Conservation (phyloP, 176 grass and related monocot species). For the Zea luxurians region DNA sequence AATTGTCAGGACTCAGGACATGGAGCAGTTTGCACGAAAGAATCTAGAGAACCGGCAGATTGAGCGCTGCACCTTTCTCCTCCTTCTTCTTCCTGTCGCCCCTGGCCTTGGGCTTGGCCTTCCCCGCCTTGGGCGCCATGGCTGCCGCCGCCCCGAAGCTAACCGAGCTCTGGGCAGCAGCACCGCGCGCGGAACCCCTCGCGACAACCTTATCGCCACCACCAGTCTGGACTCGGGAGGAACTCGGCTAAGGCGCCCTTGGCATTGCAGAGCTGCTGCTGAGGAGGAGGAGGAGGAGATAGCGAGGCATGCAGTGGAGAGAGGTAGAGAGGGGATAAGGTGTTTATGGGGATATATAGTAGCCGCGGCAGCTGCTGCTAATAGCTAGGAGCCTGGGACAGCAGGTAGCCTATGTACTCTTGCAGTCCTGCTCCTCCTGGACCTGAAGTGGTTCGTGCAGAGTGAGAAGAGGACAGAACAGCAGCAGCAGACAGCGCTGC, state of each 20-base stretch:
- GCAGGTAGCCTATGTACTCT: constrained; percentile 3
- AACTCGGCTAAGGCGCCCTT: constrained; percentile 11
- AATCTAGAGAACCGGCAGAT: neutral
- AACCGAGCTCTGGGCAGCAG: neutral
- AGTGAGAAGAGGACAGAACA: constrained; percentile 21
- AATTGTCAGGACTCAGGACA: neutral
- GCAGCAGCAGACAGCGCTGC: neutral
- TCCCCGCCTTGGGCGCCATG: constrained; percentile 93
- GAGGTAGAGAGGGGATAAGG: constrained; percentile 54
- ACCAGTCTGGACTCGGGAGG: neutral
- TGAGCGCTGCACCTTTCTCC: constrained; percentile 67
- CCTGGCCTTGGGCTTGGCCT: constrained; percentile 80
- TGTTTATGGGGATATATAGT: constrained; percentile 39
- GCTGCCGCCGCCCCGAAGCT: constrained; percentile 8
- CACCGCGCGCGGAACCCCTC: neutral
- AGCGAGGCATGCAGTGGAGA: constrained; percentile 41
- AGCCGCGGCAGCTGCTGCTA: constrained; percentile 3
- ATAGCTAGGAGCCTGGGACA: neutral
- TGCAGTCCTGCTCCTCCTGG: constrained; percentile 20
- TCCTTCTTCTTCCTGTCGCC: constrained; percentile 99
- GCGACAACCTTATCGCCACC: neutral
- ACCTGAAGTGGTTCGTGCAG: constrained; percentile 24
- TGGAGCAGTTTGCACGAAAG: neutral
- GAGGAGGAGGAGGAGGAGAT: neutral
- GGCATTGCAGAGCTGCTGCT: constrained; percentile 39